Evolutionary conservation across 179 eudicot species (phyloP), one percentile per base, ranked within the genome.

Genomic region (Silene vulgaris): DNA sequence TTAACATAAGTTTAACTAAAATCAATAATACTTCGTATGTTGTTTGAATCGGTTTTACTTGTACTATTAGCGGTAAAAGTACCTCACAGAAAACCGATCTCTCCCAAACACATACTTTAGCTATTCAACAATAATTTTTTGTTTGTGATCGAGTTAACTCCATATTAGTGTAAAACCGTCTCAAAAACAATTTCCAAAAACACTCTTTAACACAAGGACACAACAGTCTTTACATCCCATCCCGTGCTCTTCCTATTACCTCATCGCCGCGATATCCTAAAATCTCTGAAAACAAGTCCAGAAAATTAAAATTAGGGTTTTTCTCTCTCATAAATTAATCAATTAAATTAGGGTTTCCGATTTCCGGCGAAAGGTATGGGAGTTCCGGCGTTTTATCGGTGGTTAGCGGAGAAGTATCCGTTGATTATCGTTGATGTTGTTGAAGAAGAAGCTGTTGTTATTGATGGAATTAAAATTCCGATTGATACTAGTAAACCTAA

Each of bases 381-480:
- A 76, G 88, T 91, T 6, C 90, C 89, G 73, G 91, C 97, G 72
- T 91, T 91, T 70, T 91, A 91, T 75, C 85, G 97, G 76, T 91
- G 97, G 97, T 61, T 91, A 19, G 96, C 96, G 60, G 97, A 91
- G 87, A 91, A 90, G 86, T 91, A 91, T 79, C 96, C 97, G 43
- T 12, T 89, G 82, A 89, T 87, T 45, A 84, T 91, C 21, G 91
- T 86, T 16, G 96, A 91, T 72, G 97, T 89, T 12, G 62, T 87
- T 3, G 97, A 90, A 76, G 96, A 91, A 83, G 97, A 90, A 59
- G 56, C 86, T 0, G 93, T 86, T 11, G 91, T 17, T 0, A 87
- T 92, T 52, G 90, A 92, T 1, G 97, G 89, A 11, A 73, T 91
- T 17, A 81, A 78, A 54, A 91, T 92, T 74, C 97, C 97, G 0